Percentiles rank a stretch among this genome's conserved stretches.
phyloP scores from a whole-genome alignment of 352 stramenopile species.

The Globisporangium camurandrum region DNA sequence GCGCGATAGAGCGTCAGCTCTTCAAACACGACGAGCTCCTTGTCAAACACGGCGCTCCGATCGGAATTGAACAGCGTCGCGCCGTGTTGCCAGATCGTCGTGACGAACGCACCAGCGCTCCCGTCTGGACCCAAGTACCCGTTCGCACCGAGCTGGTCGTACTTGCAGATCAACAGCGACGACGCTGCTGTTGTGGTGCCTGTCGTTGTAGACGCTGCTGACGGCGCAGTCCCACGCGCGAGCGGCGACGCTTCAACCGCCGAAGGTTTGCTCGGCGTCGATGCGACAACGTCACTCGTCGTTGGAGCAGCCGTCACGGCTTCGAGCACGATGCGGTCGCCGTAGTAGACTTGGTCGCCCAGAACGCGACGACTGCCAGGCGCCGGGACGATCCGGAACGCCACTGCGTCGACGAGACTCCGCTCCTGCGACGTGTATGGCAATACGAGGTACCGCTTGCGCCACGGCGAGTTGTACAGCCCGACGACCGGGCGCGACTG shows the following conservation, averaged over 20 bases:
- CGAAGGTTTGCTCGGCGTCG: not conserved
- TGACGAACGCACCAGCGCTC: constrained; percentile 62
- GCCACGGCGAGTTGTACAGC: constrained; percentile 75
- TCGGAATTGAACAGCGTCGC: constrained; percentile 82
- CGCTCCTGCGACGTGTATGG: constrained; percentile 65
- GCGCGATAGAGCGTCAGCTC: constrained; percentile 77
- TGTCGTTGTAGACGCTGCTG: not conserved
- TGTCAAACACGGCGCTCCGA: constrained; percentile 64
- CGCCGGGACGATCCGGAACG: constrained; percentile 67
- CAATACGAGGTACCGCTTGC: constrained; percentile 76
- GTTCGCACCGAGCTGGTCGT: constrained; percentile 68
- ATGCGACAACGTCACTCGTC: not conserved
- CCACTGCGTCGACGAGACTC: constrained; percentile 59
- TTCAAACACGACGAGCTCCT: constrained; percentile 72
- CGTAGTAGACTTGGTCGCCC: constrained; percentile 72
- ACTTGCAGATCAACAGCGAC: constrained; percentile 50
- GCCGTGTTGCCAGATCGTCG: constrained; percentile 79
- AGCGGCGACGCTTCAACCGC: constrained; percentile 8
- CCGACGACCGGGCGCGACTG: constrained; percentile 66
- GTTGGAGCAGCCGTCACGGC: constrained; percentile 19
- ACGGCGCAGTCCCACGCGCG: constrained; percentile 5
- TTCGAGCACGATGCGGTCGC: constrained; percentile 68
- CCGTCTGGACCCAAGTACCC: constrained; percentile 80
- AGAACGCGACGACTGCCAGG: constrained; percentile 37
- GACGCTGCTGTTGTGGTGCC: not conserved